These are phyloP conservation scores for Leishmania amazonensis DNA, from an alignment of 208 protist genomes.

Conservation along the genomic window DNA sequence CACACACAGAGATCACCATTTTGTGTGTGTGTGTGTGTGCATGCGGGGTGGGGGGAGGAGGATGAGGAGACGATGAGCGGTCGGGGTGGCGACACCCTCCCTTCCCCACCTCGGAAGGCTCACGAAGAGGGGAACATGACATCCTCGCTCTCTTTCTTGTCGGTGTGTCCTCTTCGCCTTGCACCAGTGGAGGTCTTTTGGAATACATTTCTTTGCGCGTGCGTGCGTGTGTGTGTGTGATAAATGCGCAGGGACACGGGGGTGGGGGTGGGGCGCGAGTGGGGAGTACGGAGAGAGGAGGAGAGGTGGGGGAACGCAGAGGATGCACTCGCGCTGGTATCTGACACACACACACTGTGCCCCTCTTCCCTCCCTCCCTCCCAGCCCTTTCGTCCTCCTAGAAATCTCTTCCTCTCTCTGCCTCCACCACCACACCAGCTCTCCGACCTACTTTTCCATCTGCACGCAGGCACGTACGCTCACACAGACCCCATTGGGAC, in stretches of 20 bases:
- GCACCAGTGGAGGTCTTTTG: no score
- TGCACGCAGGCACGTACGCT: neutral
- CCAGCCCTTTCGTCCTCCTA: no score
- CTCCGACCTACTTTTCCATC: no score
- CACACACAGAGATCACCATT: neutral
- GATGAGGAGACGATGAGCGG: neutral
- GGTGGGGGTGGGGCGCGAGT: neutral
- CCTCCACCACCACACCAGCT: no score
- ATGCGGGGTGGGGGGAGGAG: neutral
- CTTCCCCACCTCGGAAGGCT: no score
- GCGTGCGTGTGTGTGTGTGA: neutral
- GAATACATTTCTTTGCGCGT: neutral
- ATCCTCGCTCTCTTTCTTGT: neutral
- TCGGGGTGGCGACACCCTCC: neutral
- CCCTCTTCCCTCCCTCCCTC: no score
- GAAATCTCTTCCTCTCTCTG: no score
- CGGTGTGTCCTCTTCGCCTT: no score
- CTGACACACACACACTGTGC: neutral
- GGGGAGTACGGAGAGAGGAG: no score
- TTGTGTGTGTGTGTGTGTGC: conserved; percentile 2
- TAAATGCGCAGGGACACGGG: neutral
- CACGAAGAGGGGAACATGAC: neutral
- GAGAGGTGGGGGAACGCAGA: neutral
- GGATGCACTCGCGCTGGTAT: neutral
- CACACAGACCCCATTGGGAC: neutral